Evolutionary conservation across 148 eudicot species (phyloP).

Genomic region (Dysphania ambrosioides): DNA sequence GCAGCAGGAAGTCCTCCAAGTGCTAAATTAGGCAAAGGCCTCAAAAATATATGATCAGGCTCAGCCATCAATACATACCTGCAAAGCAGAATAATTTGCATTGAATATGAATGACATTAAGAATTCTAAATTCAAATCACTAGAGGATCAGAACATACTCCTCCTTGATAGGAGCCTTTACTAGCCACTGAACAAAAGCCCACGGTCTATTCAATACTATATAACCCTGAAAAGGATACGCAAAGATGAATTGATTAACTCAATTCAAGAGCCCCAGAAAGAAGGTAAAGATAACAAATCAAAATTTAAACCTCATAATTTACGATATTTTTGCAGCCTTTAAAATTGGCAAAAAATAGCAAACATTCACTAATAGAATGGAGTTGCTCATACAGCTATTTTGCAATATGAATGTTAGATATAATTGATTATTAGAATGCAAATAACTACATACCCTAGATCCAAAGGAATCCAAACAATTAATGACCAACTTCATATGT

Average conservation of each 20-base stretch:
- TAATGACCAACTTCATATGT: too few relatives aligned
- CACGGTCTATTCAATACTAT: slow-evolving; percentile 87
- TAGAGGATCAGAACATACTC: slow-evolving; percentile 49
- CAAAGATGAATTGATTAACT: slow-evolving; percentile 1
- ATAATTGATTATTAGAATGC: background rate
- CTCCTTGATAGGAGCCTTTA: slow-evolving; percentile 65
- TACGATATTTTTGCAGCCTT: too few relatives aligned
- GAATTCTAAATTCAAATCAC: background rate
- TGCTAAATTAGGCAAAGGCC: slow-evolving; percentile 89
- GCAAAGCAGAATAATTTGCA: slow-evolving; percentile 20
- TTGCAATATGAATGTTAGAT: background rate
- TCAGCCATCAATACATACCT: slow-evolving; percentile 97
- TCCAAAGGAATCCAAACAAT: too few relatives aligned
- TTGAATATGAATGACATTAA: background rate
- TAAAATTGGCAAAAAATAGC: too few relatives aligned
- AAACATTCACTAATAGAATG: too few relatives aligned
- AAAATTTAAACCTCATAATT: too few relatives aligned
- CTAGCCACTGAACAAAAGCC: slow-evolving; percentile 96
- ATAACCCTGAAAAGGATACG: slow-evolving; percentile 54
- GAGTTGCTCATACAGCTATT: too few relatives aligned
- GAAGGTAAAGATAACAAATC: too few relatives aligned
- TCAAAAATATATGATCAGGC: slow-evolving; percentile 87
- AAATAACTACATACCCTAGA: background rate
- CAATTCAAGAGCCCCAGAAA: background rate
- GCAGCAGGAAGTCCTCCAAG: slow-evolving; percentile 75